These are phyloP conservation scores for Ustilago nuda DNA, from an alignment of 1,284 basidiomycete species.

Conservation along the genomic window DNA sequence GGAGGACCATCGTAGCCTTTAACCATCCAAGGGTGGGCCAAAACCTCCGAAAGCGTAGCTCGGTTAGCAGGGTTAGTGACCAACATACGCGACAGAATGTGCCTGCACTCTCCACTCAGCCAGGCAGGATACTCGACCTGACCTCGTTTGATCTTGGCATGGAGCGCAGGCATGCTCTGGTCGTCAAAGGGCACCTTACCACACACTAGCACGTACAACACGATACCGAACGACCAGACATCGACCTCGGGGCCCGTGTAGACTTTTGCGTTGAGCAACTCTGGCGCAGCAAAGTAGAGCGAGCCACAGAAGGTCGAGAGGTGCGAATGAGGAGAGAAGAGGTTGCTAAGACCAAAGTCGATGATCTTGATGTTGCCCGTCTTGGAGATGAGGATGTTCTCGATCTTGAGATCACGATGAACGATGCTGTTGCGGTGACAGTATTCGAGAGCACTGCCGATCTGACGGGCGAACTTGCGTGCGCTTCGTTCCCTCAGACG, in stretches of 20 bases:
- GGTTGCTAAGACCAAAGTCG: slow-evolving; percentile 96
- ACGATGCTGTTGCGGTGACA: slow-evolving; percentile 98
- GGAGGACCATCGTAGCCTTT: slow-evolving; percentile 86
- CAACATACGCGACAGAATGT: slow-evolving; percentile 91
- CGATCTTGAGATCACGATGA: slow-evolving; percentile 97
- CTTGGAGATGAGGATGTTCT: slow-evolving; percentile 98
- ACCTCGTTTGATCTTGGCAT: slow-evolving; percentile 98
- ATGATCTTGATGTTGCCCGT: slow-evolving; percentile 99
- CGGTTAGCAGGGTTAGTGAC: slow-evolving; percentile 90
- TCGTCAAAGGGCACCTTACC: slow-evolving; percentile 99
- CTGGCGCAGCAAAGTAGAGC: slow-evolving; percentile 96
- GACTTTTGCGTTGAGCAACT: slow-evolving; percentile 92
- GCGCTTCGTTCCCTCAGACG: slow-evolving; percentile 92
- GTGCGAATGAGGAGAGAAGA: slow-evolving; percentile 86
- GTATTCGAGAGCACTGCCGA: slow-evolving; percentile 93
- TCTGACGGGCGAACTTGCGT: slow-evolving; percentile 95
- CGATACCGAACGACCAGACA: slow-evolving; percentile 98
- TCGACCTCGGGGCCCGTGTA: slow-evolving; percentile 99
- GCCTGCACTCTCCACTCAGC: slow-evolving; percentile 95
- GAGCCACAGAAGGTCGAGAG: slow-evolving; percentile 96
- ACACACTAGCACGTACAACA: slow-evolving; percentile 95
- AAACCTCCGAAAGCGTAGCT: slow-evolving; percentile 86
- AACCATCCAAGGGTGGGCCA: slow-evolving; percentile 92
- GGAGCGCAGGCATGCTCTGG: slow-evolving; percentile 97
- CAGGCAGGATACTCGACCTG: slow-evolving; percentile 97